A percentile compares a stretch with the other conserved stretches of the same genome.
Evolutionary conservation across 106 monocot species (phyloP).

Genomic region (Apostasia ramifera): DNA sequence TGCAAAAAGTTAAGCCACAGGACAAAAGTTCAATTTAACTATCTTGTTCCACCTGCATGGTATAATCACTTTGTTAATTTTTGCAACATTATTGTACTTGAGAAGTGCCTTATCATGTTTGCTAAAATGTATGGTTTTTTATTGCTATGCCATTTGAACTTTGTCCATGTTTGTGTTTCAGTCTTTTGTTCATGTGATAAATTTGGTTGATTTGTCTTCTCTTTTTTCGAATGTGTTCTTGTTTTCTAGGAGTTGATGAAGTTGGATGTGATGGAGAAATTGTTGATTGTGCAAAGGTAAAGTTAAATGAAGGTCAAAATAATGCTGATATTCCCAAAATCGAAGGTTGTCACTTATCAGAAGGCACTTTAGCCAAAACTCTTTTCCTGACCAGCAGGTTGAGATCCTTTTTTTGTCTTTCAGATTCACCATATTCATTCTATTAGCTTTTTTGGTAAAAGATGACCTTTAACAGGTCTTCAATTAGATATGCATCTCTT

Average conservation of each 20-base stretch:
- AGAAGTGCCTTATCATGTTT: no score
- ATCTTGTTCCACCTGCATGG: no score
- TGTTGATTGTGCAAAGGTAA: constrained; percentile 28
- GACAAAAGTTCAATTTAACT: no score
- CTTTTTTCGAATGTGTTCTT: background rate
- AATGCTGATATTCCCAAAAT: constrained; percentile 26
- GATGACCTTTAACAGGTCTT: constrained; percentile 22
- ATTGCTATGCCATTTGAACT: no score
- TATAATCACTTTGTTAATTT: no score
- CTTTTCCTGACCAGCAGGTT: constrained; percentile 59
- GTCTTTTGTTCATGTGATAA: no score
- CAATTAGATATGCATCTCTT: constrained; percentile 24
- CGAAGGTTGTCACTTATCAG: constrained; percentile 13
- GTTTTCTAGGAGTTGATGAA: constrained; percentile 29
- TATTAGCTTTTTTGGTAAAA: background rate
- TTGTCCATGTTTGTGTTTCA: no score
- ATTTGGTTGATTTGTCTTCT: no score
- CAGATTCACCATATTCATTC: background rate
- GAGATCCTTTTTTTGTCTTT: background rate
- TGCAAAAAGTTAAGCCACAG: no score
- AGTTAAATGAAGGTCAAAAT: constrained; percentile 25
- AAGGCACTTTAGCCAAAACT: constrained; percentile 30
- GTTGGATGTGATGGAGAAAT: constrained; percentile 37
- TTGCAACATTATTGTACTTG: no score
- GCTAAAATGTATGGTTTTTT: no score